Conservation (phyloP, 2,329 filamentous ascomycete species). For the Nothomitra cinnamomea region DNA sequence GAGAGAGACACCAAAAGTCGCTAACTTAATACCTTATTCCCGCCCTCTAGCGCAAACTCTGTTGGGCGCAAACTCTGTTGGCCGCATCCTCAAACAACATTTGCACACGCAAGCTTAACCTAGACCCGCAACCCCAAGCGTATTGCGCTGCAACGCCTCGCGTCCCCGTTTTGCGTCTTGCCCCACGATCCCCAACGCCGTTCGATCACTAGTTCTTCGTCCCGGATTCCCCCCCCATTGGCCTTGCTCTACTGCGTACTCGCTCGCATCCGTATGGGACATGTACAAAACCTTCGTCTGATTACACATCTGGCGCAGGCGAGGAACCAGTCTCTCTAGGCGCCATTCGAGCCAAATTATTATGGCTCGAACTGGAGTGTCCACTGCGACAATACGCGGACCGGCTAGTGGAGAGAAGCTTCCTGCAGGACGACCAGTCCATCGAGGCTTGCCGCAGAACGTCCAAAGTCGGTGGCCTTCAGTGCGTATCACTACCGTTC, state of each 20-base stretch:
- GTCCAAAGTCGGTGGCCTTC: slow-evolving; percentile 1
- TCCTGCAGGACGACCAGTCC: background rate
- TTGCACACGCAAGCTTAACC: background rate
- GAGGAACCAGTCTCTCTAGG: background rate
- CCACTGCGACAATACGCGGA: background rate
- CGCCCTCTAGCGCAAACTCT: slow-evolving; percentile 1
- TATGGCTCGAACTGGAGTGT: slow-evolving; percentile 1
- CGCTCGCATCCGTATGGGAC: background rate
- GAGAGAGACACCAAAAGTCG: background rate
- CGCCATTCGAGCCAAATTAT: background rate
- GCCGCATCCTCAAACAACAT: background rate
- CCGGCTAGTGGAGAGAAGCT: background rate
- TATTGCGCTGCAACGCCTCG: too few species aligned
- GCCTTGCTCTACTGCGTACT: background rate
- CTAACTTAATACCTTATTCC: slow-evolving; percentile 1
- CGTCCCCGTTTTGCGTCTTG: too few species aligned
- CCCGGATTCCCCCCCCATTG: background rate
- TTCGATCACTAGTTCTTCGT: background rate
- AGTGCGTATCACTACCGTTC: background rate
- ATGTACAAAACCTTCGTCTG: background rate
- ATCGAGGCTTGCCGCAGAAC: background rate
- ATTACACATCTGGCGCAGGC: background rate
- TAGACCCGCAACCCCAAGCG: background rate
- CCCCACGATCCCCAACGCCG: background rate
- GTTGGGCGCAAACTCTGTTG: background rate